A percentile compares a stretch with the other conserved stretches of the same genome.
phyloP scores from a whole-genome alignment of 164 flowering plant genomes.

The Macadamia integrifolia region DNA sequence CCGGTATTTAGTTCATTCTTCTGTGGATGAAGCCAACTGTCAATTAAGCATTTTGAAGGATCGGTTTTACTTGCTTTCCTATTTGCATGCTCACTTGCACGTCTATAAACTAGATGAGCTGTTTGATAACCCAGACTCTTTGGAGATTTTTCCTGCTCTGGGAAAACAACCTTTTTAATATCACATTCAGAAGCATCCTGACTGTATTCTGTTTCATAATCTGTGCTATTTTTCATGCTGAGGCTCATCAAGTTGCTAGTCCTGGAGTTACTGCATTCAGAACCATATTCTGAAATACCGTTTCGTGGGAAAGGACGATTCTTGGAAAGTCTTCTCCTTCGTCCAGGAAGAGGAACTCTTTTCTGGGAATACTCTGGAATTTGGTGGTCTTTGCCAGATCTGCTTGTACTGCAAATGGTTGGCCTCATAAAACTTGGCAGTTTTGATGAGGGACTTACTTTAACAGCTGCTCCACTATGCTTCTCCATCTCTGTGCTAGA shows the following conservation, averaged over 20 bases:
- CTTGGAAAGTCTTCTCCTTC: conserved; percentile 23
- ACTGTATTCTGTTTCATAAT: conserved; percentile 37
- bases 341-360: conserved; percentile 12
- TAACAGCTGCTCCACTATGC: conserved; percentile 7
- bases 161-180: conserved; percentile 22
- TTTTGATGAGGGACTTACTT: conserved; percentile 17
- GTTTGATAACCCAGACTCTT: conserved; percentile 13
- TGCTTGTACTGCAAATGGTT: conserved; percentile 49
- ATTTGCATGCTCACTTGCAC: conserved; percentile 5
- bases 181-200: conserved; percentile 40
- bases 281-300: conserved; percentile 30
- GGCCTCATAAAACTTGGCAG: conserved; percentile 59
- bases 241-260: conserved; percentile 29
- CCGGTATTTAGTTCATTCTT: conserved; percentile 17
- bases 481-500: conserved; percentile 10
- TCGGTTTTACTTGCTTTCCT: conserved; percentile 6
- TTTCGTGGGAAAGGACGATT: conserved; percentile 34
- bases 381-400: conserved; percentile 23
- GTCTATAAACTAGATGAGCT: conserved; percentile 4
- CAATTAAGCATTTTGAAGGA: conserved; percentile 16
- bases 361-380: conserved; percentile 9
- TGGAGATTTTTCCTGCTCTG: conserved; percentile 15
- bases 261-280: conserved; percentile 42
- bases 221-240: conserved; percentile 23
- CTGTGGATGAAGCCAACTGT: conserved; percentile 31